Conservation (phyloP, 2,329 filamentous ascomycete genomes). For the Harringtonia aguacate region DNA sequence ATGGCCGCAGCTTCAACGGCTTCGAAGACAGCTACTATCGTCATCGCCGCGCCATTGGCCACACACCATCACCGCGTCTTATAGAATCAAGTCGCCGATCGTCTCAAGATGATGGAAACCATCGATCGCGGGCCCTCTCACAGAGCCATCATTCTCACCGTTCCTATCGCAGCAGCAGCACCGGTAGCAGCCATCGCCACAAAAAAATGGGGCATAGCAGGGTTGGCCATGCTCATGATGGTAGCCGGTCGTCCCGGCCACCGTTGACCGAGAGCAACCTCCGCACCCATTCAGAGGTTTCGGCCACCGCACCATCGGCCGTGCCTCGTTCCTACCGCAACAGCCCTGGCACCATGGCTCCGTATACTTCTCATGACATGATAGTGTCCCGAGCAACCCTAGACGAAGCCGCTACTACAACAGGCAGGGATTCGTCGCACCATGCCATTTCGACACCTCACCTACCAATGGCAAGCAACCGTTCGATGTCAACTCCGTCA, state of each 20-base stretch:
- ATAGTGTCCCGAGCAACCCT: not conserved
- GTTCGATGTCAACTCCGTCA: not conserved
- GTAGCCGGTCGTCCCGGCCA: constrained; percentile 16
- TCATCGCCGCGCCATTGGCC: constrained; percentile 5
- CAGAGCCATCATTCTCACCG: constrained; percentile 29
- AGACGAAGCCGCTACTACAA: no score
- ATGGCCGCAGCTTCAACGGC: constrained; percentile 15
- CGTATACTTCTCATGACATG: constrained; percentile 20
- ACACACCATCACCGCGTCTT: constrained; percentile 10
- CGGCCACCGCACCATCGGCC: constrained; percentile 33
- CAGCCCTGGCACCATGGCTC: constrained; percentile 29
- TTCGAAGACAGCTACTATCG: constrained; percentile 9
- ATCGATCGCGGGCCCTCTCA: constrained; percentile 19
- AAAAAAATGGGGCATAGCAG: not conserved
- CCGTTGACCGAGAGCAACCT: constrained; percentile 43
- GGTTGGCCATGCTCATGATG: not conserved
- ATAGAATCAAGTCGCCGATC: constrained; percentile 17
- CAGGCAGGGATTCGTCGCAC: no score
- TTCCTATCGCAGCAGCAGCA: constrained; percentile 23
- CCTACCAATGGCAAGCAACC: not conserved
- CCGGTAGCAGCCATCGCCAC: constrained; percentile 7
- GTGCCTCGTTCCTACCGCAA: constrained; percentile 26
- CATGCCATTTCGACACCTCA: no score
- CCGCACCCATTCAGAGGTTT: constrained; percentile 41
- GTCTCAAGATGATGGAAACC: constrained; percentile 17